phyloP scores from a whole-genome alignment of 495 filamentous ascomycete genomes.

The Hypoxylon lienhwacheense region DNA sequence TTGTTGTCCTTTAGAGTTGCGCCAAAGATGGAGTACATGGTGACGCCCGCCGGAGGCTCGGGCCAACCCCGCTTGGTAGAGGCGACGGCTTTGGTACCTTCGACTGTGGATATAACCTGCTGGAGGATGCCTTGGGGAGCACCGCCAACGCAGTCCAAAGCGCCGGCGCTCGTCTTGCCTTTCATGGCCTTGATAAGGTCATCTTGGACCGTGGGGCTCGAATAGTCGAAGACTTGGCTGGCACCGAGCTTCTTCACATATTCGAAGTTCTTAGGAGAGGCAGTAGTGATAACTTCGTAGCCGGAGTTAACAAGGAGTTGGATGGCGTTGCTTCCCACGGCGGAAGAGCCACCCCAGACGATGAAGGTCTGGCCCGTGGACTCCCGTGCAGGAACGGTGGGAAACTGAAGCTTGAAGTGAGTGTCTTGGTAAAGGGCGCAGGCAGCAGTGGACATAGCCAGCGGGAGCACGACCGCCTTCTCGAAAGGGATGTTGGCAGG shows the following conservation, averaged over 20 bases:
- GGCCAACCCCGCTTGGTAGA: constrained; percentile 28
- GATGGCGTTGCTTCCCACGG: constrained; percentile 62
- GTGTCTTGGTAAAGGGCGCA: constrained; percentile 47
- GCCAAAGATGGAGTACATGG: constrained; percentile 27
- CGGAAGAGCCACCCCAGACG: constrained; percentile 63
- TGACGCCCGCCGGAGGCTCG: constrained; percentile 18
- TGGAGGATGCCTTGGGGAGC: constrained; percentile 22
- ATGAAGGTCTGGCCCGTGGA: constrained; percentile 50
- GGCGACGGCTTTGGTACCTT: constrained; percentile 25
- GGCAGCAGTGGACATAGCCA: constrained; percentile 52
- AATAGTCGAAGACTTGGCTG: constrained; percentile 61
- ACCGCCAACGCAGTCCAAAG: constrained; percentile 25
- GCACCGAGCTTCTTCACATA: constrained; percentile 59
- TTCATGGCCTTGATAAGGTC: constrained; percentile 40
- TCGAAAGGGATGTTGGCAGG: constrained; percentile 48
- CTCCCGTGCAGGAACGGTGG: constrained; percentile 28
- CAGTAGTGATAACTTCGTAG: constrained; percentile 59
- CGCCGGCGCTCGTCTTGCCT: constrained; percentile 28
- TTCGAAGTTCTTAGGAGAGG: constrained; percentile 57
- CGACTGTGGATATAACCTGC: constrained; percentile 14
- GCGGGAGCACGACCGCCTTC: constrained; percentile 51
- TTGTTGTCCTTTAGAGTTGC: constrained; percentile 31
- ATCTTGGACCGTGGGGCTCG: constrained; percentile 35
- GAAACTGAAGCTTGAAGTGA: constrained; percentile 40
- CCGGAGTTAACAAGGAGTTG: constrained; percentile 63